Base-by-base conservation (phyloP, 2,329 filamentous ascomycete genomes). In the Fonsecaea nubica region DNA sequence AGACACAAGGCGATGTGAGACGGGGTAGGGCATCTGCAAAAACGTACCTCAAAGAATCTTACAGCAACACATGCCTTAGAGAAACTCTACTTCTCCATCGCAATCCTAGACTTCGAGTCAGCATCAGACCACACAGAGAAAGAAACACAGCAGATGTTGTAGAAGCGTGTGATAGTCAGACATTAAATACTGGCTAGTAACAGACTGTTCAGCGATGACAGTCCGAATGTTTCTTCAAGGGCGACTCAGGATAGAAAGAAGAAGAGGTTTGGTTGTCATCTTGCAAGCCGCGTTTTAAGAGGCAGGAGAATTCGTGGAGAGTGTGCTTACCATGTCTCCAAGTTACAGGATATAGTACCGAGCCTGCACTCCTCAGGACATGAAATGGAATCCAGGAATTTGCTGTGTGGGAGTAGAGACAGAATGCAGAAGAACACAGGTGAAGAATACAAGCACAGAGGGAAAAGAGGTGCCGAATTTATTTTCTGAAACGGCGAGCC, bases 131-230 rank as follows among this genome's bases (percentile, higher is more conserved):
- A 50, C 45, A 50, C 7, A 50, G 12, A 5, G 10, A 50, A 5
- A 38, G 13, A 13, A 10, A 30, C 30, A 50, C 9, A 12, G 12
- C 45, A 50, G 45, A 30, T 55, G 36, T 32, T 45, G 25, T 13
- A 33, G 33, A 67, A 65, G 69, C 72, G 67, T 72, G 72, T 6
- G 65, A 81, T 50, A 50, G 45, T 89, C 87, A 89, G 87, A 88
- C 86, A 85, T 85, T 80, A 80, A 80, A 83, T 89, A 89, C 87
- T 89, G 87, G 87, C 87, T 87, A 89, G 87, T 89, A 89, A 85
- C 87, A 87, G 86, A 84, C 83, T 80, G 79, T 84, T 85, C 82
- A 83, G 85, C 83, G 85, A 87, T 79, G 83, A 82, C 81, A 80
- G 81, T 82, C 86, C 85, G 84, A 77, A 81, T 79, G 81, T 75